Conservation (phyloP, 1,139 yeast species). For the Wickerhamomyces sp. region DNA sequence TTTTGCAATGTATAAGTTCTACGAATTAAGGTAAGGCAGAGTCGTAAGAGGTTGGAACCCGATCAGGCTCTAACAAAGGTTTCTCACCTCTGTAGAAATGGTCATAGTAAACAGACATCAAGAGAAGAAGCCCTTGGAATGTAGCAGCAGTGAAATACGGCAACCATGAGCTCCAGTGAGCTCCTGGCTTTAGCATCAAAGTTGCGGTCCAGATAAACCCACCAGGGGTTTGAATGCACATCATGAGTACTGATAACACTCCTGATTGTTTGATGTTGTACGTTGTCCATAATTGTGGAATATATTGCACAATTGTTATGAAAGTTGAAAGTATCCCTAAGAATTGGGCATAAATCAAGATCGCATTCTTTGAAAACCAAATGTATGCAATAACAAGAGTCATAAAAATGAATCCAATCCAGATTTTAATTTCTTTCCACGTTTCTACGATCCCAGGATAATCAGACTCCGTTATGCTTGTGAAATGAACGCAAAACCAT, state of each 20-base stretch:
- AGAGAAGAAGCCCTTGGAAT: constrained; percentile 53
- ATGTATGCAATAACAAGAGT: constrained; percentile 36
- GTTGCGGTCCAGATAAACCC: constrained; percentile 76
- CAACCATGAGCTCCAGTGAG: constrained; percentile 86
- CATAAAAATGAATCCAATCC: constrained; percentile 25
- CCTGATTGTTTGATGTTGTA: constrained; percentile 71
- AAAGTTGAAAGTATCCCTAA: constrained; percentile 62
- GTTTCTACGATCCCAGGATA: constrained; percentile 39
- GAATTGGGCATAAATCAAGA: constrained; percentile 44
- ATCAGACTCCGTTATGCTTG: constrained; percentile 46
- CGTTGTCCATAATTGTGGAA: constrained; percentile 79
- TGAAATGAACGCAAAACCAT: constrained; percentile 46
- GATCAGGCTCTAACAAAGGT: neutral
- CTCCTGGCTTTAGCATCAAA: constrained; percentile 65
- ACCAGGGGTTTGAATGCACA: constrained; percentile 88
- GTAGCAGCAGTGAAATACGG: constrained; percentile 72
- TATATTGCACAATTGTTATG: constrained; percentile 65
- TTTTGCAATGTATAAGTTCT: neutral
- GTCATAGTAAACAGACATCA: constrained; percentile 47
- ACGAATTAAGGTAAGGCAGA: neutral
- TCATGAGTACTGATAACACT: constrained; percentile 73
- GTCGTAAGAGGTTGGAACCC: neutral
- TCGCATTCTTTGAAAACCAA: constrained; percentile 26
- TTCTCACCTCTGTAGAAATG: constrained; percentile 5
- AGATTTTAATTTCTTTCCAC: constrained; percentile 26